Evolutionary conservation across 2,329 filamentous ascomycete genomes (phyloP), one percentile per base, ranked within the genome.

Genomic region (Diplodia intermedia): DNA sequence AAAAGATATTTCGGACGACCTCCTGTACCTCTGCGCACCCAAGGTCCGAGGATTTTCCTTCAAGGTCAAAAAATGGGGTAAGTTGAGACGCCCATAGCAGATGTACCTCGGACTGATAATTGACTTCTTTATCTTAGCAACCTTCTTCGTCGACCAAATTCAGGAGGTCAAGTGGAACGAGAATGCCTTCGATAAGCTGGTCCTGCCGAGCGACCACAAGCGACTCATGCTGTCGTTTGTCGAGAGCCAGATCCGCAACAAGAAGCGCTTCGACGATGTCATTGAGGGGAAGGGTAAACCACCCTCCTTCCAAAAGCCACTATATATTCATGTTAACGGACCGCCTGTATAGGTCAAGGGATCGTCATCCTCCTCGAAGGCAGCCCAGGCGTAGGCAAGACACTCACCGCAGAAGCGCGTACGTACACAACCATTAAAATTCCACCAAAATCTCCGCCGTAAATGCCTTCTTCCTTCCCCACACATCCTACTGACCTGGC

Each of bases 1-100:
- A 4, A 38, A 18, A 73, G 36, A 40, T 11, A 6, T 73, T 15
- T 50, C 71, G 0, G 73, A 73, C 2, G 69, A 72, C 1, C 65
- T 70, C 8, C 69, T 69, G 29, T 67, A 62, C 29, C 65, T 78
- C 8, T 79, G 76, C 54, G 70, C 70, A n/a, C 72, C 75, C 9
- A 69, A 71, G 40, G 55, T 77, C 9, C 71, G 70, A 63, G 77
- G 77, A 0, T 78, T 76, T 62, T 76, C 72, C 31, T 67, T 79
- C 33, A 76, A 73, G 6, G 71, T 70, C 11, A 79, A 79, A 70
- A 71, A 72, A 36, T 79, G 76, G 75, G 73, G 73, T 74, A 71
- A 69, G 71, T 66, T 67, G 26, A 38, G 56, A 38, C 12, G 15
- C 12, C 61, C 20, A 14, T 23, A 18, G 11, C 23, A 36, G 7